These are phyloP conservation scores for Ophiocordyceps australis DNA, from an alignment of 2,329 filamentous ascomycete species.

Conservation along the genomic window DNA sequence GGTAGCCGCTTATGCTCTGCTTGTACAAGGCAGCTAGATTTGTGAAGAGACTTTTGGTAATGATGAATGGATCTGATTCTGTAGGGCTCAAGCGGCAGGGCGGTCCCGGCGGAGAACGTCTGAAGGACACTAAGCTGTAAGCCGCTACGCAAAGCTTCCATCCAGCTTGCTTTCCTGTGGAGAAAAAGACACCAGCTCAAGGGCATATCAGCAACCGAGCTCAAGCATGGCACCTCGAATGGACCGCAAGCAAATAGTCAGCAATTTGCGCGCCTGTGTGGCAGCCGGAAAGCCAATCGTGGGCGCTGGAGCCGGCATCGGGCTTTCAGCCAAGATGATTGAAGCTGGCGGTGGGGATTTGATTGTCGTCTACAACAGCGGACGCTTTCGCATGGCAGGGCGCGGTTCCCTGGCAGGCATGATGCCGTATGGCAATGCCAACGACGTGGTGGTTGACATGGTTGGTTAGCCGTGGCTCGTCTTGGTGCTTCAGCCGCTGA, in stretches of 20 bases:
- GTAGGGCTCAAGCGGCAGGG: too few species aligned
- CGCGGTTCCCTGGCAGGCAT: slow-evolving; percentile 49
- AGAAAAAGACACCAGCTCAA: too few species aligned
- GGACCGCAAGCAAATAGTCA: slow-evolving; percentile 35
- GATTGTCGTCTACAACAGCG: slow-evolving; percentile 57
- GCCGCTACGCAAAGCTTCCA: too few species aligned
- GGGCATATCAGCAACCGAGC: too few species aligned
- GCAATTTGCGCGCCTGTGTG: slow-evolving; percentile 32
- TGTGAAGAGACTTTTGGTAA: too few species aligned
- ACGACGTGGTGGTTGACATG: slow-evolving; percentile 53
- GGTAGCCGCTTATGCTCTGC: too few species aligned
- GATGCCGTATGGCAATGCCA: slow-evolving; percentile 56
- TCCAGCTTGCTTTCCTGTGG: too few species aligned
- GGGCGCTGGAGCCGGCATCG: slow-evolving; percentile 53
- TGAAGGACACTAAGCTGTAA: too few species aligned
- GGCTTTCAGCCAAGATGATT: slow-evolving; percentile 52
- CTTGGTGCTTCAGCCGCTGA: too few species aligned
- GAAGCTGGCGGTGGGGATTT: slow-evolving; percentile 51
- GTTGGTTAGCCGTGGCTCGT: slow-evolving; percentile 10
- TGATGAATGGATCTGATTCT: too few species aligned
- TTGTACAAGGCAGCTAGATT: too few species aligned
- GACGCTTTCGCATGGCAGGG: slow-evolving; percentile 56
- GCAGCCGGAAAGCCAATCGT: slow-evolving; percentile 39
- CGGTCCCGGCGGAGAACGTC: too few species aligned
- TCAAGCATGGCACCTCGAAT: slow-evolving; percentile 36